Evolutionary conservation across 305 asterid genomes (phyloP).

Genomic region (Fraxinus nigra): DNA sequence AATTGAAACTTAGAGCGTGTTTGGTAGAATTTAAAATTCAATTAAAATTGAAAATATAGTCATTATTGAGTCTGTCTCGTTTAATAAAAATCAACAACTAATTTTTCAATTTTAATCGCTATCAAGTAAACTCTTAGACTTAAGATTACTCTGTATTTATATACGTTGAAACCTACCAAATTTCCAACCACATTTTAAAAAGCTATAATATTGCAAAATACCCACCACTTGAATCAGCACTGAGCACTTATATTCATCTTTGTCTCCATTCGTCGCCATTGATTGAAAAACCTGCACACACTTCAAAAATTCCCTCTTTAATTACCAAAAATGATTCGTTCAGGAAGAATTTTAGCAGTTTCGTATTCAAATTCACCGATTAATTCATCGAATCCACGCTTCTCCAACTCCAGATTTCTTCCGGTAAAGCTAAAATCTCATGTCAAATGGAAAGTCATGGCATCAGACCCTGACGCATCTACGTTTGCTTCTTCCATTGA

Average conservation of each 20-base stretch:
- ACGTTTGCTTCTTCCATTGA: conserved; percentile 43
- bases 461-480: conserved; percentile 56
- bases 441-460: conserved; percentile 49
- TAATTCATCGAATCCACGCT: conserved; percentile 8
- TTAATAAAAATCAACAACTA: too few species aligned
- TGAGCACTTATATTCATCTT: conserved; percentile 4
- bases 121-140: too few species aligned
- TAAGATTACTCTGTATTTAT: too few species aligned
- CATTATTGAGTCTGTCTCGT: too few species aligned
- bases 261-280: conserved; percentile 21
- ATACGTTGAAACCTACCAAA: too few species aligned
- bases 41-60: too few species aligned
- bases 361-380: conserved; percentile 35
- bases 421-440: conserved; percentile 30
- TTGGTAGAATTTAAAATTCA: too few species aligned
- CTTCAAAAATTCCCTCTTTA: not conserved
- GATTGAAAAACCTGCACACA: not conserved
- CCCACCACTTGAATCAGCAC: conserved; percentile 14
- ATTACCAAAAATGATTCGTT: conserved; percentile 37
- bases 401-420: conserved; percentile 32
- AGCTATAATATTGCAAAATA: not conserved
- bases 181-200: too few species aligned
- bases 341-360: conserved; percentile 44
- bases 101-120: too few species aligned
- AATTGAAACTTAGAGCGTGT: too few species aligned